Evolutionary conservation across 352 stramenopile species (phyloP), one percentile per base, ranked within the genome.

Genomic region (Pythium diclinum): DNA sequence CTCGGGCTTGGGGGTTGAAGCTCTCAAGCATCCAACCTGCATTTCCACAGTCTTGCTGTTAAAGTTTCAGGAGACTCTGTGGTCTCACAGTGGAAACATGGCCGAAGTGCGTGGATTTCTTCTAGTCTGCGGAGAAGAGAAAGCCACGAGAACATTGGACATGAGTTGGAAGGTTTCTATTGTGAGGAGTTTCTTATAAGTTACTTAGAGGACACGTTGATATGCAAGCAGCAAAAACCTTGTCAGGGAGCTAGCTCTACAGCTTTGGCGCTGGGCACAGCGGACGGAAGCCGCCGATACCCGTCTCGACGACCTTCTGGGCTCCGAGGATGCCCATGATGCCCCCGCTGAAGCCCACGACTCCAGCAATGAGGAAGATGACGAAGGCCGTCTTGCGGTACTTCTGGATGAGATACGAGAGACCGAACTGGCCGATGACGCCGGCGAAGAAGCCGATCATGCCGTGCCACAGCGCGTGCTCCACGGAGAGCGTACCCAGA

Each of bases 331-430:
- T 65, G 17, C 83, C 84, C 86, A 94, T 92, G 71, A 91, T 81
- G 14, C 66, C 23, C 19, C 83, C 82, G 51, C 83, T 92, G 30
- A 84, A 73, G 55, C 82, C 83, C n/a, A 94, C 83, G 30, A 92
- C 79, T 30, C 71, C 69, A 0, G 83, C 81, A 19, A 94, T 80
- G 23, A 92, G 62, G 63, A 94, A 87, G 44, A 94, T 85, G 23
- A 92, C 83, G 30, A 94, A 85, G 33, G 86, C 81, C 8, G 83
- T 75, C 69, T 91, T 92, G 71, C 86, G 80, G 60, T 90, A 97
- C 65, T 96, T 97, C 61, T 89, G 81, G 69, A 99, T 91, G 46
- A 98, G 71, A 65, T 96, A 96, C 23, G 79, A 83, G 63, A 98
- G 84, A 54, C 85, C 89, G 53, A 94, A 77, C 77, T 99, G 96